A percentile compares a stretch with the other conserved stretches of the same genome.
Conservation (phyloP, 1,284 basidiomycete species). For the Apiotrichum laibachii region DNA sequence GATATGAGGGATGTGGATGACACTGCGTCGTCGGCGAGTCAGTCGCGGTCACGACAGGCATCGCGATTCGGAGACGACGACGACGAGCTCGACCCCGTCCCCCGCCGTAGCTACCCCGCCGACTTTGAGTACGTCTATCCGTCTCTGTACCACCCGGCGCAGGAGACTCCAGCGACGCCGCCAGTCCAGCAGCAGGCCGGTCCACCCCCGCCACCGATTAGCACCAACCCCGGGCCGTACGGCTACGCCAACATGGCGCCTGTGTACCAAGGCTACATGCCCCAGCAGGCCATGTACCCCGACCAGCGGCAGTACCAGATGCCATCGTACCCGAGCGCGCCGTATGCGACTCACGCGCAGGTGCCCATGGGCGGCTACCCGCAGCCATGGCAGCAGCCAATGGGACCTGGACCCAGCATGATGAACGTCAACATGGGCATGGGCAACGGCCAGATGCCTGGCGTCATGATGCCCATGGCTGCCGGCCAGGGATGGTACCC, state of each 20-base stretch:
- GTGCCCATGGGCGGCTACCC: conserved; percentile 14
- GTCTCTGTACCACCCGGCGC: conserved; percentile 34
- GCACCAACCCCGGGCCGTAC: conserved; percentile 1
- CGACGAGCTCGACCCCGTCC: conserved; percentile 41
- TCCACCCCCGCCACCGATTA: conserved; percentile 5
- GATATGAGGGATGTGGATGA: conserved; percentile 16
- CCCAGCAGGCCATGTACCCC: conserved; percentile 13
- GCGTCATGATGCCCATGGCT: conserved; percentile 12
- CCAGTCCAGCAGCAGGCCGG: background rate
- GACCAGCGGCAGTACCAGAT: conserved; percentile 8
- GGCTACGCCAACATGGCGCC: conserved; percentile 4
- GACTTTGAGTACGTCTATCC: conserved; percentile 38
- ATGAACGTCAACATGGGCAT: conserved; percentile 2
- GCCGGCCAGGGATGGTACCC: conserved; percentile 21
- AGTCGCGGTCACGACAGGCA: conserved; percentile 16
- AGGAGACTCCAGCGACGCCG: conserved; percentile 2
- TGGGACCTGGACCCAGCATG: conserved; percentile 6
- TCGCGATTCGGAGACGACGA: conserved; percentile 26
- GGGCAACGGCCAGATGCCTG: conserved; percentile 4
- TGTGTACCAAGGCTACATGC: conserved; percentile 14
- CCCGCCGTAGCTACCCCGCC: conserved; percentile 25
- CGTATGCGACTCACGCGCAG: conserved; percentile 6
- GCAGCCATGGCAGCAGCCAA: conserved; percentile 12
- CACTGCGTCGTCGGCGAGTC: conserved; percentile 10
- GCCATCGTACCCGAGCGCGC: conserved; percentile 8